Evolutionary conservation across 2,329 filamentous ascomycete genomes (phyloP), one percentile per base, ranked within the genome.

Genomic region (Bipolaris bicolor): DNA sequence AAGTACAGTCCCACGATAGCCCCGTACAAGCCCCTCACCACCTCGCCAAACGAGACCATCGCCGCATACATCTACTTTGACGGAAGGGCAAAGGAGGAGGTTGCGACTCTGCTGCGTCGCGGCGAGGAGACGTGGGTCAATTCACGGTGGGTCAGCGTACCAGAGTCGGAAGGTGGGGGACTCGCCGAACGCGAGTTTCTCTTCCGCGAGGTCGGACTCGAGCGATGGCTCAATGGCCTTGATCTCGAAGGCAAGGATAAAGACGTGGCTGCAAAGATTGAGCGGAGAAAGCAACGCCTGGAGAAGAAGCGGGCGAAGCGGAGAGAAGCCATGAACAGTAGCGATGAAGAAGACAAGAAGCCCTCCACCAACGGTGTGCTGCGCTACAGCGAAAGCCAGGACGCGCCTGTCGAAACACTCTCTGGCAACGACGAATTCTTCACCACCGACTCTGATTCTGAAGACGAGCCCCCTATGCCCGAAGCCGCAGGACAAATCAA

Each of bases 61-160:
- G 95, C 95, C 31, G 95, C 94, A 36, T 99, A 99, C 77, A 98
- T 99, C 68, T 99, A 99, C 80, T 99, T 99, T 73, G 95, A 99
- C 77, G 95, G 95, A 16, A 85, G 95, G 61, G 86, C 86, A 59
- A 99, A 99, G 77, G 95, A 99, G 76, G 95, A 99, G 79, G 96
- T 99, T 3, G 95, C 95, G 50, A 99, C 95, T 11, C 81, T 99
- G 55, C 82, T 99, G 50, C 85, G 95, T 53, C 90, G 93, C 11
- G 94, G 95, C 22, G 95, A 98, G 75, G 95, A 99, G 79, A 99
- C 95, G 1, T 99, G 95, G 95, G 96, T 99, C 22, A 99, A 98
- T 73, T 97, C 92, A 54, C 85, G 95, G 68, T 99, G 95, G 95
- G 95, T 99, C 48, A 94, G 96, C 73, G 88, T 99, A 6, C 92